Evolutionary conservation across 805 yeast genomes (phyloP).

Genomic region (Candida berthetii): DNA sequence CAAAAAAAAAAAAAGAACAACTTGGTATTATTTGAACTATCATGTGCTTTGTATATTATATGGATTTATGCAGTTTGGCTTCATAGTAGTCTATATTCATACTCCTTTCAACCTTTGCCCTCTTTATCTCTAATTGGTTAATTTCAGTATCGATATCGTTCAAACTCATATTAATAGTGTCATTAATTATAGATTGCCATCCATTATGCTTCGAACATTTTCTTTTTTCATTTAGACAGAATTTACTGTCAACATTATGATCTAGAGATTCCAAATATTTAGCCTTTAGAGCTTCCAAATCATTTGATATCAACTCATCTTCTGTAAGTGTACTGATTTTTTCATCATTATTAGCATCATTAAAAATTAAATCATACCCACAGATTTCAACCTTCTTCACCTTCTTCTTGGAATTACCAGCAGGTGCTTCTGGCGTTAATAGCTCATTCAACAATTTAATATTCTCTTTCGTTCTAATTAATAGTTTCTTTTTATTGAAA

Average conservation of each 20-base stretch:
- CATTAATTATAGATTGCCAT: slow-evolving; percentile 33
- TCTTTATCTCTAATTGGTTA: slow-evolving; percentile 17
- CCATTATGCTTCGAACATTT: slow-evolving; percentile 52
- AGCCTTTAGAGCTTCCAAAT: slow-evolving; percentile 3
- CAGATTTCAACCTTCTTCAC: slow-evolving; percentile 42
- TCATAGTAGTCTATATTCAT: slow-evolving; percentile 32
- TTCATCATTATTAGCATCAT: slow-evolving; percentile 3
- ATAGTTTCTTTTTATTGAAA: slow-evolving; percentile 9
- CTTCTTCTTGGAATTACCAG: slow-evolving; percentile 9
- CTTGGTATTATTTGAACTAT: background rate
- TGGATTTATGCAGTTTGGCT: background rate
- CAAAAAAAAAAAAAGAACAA: background rate
- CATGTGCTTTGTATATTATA: background rate
- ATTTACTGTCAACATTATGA: background rate
- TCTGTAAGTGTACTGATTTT: slow-evolving; percentile 9
- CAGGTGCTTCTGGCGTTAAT: slow-evolving; percentile 3
- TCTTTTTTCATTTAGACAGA: slow-evolving; percentile 48
- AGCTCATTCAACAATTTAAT: slow-evolving; percentile 19
- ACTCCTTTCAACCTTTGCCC: slow-evolving; percentile 25
- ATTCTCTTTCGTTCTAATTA: slow-evolving; percentile 18
- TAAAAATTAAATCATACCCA: slow-evolving; percentile 36
- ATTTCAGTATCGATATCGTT: slow-evolving; percentile 18
- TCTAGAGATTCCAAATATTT: slow-evolving; percentile 2
- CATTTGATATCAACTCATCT: slow-evolving; percentile 13
- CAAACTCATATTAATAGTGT: slow-evolving; percentile 29